Conservation (phyloP, 257 asterid genomes). For the Gentiana straminea region DNA sequence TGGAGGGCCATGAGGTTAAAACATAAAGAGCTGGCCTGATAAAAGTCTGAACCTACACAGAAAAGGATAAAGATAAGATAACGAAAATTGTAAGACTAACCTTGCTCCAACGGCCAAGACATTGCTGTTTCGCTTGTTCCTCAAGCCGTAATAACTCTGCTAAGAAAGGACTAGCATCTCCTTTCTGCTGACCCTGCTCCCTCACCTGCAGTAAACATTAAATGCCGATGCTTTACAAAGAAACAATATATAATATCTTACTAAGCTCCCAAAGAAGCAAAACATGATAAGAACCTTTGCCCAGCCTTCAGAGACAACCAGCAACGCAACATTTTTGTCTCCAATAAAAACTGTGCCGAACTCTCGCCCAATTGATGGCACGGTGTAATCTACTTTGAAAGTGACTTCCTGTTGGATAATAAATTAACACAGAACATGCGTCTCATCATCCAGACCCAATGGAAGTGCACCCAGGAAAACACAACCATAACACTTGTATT, state of each 20-base stretch:
- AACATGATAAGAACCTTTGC: constrained; percentile 52
- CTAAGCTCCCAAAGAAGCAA: constrained; percentile 4
- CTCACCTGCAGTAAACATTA: constrained; percentile 42
- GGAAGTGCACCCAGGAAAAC: not conserved
- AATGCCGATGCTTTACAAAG: not conserved
- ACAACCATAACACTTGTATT: constrained; percentile 8
- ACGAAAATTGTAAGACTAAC: constrained; percentile 20
- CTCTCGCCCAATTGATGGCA: constrained; percentile 78
- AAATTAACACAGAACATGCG: not conserved
- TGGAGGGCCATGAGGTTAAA: no score
- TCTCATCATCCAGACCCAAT: constrained; percentile 1
- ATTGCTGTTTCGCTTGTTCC: constrained; percentile 85
- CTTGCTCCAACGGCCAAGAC: constrained; percentile 93
- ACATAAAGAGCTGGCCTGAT: no score
- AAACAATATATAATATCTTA: not conserved
- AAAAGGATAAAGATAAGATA: no score
- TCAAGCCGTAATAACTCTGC: constrained; percentile 60
- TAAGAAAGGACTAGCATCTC: constrained; percentile 75
- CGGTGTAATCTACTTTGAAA: constrained; percentile 83
- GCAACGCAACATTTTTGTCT: constrained; percentile 60
- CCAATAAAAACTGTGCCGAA: constrained; percentile 87
- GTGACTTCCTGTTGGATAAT: constrained; percentile 55
- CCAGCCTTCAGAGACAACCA: constrained; percentile 93
- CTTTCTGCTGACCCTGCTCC: constrained; percentile 91
- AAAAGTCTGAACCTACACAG: no score